Evolutionary conservation across 2,329 filamentous ascomycete genomes (phyloP), one percentile per base, ranked within the genome.

Genomic region (Paecilomyces niveus): DNA sequence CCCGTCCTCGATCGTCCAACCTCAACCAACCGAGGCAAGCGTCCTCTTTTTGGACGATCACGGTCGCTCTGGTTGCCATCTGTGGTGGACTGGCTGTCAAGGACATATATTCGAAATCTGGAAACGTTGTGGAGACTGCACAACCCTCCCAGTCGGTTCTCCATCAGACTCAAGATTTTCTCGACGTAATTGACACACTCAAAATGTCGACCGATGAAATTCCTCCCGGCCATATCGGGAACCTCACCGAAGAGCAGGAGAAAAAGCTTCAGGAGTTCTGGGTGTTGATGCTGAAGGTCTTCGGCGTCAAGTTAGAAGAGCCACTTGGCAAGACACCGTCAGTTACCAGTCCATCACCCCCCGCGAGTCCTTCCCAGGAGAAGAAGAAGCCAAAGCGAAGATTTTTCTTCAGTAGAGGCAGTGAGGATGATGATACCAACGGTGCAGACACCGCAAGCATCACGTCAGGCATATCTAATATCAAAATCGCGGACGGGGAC

Each of bases 211-310:
- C 72, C 56, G 60, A 64, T 60, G 62, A 71, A 61, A 61, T 64
- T 32, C 68, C 68, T 50, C 69, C 68, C 45, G 94, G 94, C 56
- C 86, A 92, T 61, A 84, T 91, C 57, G 92, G 90, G 59, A 96
- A 90, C 65, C 81, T 99, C 59, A 97, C 92, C n/a, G 74, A 85
- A 2, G 92, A 97, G 62, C 87, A 99, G 76, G 90, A 96, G 68
- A 83, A 84, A 63, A 97, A 95, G 77, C 80, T 99, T 59, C 89
- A 88, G 68, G 89, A 95, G 73, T 83, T 97, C 65, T 99, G 94
- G 94, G 76, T 82, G 13, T 79, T 86, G 57, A 82, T 91, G 45
- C 82, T 95, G 64, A 87, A 89, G 62, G 81, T 96, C 52, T 92
- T 89, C 70, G 89, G 88, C 29, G 81, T 92, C 29, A 68, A 69